phyloP scores from a whole-genome alignment of 495 filamentous ascomycete genomes.

The Neurospora sp. region DNA sequence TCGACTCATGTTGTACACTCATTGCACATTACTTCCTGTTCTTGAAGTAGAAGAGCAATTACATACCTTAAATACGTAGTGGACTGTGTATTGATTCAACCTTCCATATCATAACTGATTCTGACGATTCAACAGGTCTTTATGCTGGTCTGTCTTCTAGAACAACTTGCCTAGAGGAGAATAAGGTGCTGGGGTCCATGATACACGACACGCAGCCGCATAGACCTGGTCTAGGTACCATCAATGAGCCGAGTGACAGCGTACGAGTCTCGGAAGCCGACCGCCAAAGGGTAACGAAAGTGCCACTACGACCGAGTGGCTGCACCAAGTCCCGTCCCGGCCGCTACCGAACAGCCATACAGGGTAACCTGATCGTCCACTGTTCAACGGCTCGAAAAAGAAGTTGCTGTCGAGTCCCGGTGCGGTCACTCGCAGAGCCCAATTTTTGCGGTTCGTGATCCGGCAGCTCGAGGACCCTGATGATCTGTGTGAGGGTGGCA shows the following conservation, averaged over 20 bases:
- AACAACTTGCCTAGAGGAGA: neutral
- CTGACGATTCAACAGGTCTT: neutral
- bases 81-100: neutral
- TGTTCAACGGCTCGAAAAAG: neutral
- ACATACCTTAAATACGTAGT: neutral
- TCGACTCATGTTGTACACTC: neutral
- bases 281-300: constrained; percentile 2
- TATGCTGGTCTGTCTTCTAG: neutral
- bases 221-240: neutral
- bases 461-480: neutral
- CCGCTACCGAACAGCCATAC: neutral
- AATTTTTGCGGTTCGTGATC: neutral
- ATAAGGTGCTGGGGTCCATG: neutral
- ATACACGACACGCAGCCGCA: neutral
- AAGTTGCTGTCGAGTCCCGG: neutral
- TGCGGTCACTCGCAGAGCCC: neutral
- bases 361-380: neutral
- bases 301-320: constrained; percentile 13
- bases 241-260: neutral
- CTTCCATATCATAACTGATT: neutral
- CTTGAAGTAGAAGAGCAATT: neutral
- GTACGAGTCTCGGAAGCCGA: neutral
- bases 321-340: constrained; percentile 19
- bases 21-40: neutral
- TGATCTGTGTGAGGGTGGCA: neutral